Conservation (phyloP, 2,329 filamentous ascomycete species). For the Neofusicoccum laricinum region DNA sequence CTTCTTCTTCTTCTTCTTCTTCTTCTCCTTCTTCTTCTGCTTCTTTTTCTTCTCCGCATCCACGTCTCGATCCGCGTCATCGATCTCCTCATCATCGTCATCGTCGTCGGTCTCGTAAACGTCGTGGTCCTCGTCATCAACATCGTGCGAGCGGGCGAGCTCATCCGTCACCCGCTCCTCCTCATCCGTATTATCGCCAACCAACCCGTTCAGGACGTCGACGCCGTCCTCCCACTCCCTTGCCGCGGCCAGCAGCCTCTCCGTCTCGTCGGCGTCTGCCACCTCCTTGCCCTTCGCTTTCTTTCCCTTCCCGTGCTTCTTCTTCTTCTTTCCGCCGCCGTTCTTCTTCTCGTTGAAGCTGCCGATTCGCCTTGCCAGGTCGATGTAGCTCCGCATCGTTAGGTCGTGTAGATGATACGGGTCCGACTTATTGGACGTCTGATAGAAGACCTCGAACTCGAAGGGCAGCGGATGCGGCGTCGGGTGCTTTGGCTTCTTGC, state of each 20-base stretch:
- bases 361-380: constrained; percentile 77
- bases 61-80: constrained; percentile 24
- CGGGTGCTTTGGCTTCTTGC: constrained; percentile 44
- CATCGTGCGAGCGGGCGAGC: constrained; percentile 13
- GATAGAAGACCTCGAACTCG: constrained; percentile 79
- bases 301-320: constrained; percentile 23
- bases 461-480: constrained; percentile 64
- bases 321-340: constrained; percentile 17
- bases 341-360: constrained; percentile 19
- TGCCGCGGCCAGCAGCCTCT: background rate
- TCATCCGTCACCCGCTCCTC: constrained; percentile 23
- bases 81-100: constrained; percentile 27
- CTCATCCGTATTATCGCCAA: constrained; percentile 21
- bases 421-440: constrained; percentile 68
- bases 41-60: constrained; percentile 42
- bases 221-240: background rate
- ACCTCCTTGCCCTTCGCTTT: constrained; percentile 22
- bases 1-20: constrained; percentile 55
- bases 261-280: background rate
- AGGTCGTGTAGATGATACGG: constrained; percentile 75
- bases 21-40: constrained; percentile 47
- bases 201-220: background rate
- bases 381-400: constrained; percentile 77
- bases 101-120: constrained; percentile 25
- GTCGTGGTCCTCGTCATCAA: constrained; percentile 13